A percentile compares a stretch with the other conserved stretches of the same genome.
Evolutionary conservation across 495 filamentous ascomycete species (phyloP).

Genomic region (Neurospora sp.): DNA sequence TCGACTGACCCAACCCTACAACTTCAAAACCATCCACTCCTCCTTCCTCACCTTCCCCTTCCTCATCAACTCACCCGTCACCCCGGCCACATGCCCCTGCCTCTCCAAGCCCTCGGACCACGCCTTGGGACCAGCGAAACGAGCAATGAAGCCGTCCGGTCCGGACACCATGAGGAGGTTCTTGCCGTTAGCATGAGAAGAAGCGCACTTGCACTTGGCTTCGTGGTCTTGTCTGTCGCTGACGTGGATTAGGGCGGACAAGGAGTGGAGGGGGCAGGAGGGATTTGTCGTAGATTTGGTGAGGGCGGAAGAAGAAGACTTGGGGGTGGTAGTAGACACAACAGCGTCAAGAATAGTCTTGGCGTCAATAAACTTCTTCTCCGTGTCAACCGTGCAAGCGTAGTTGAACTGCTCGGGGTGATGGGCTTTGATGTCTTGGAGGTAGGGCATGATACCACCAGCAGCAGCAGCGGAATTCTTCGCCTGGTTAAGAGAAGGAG

Average conservation of each 20-base stretch:
- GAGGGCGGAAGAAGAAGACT: background rate
- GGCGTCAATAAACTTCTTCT: constrained; percentile 47
- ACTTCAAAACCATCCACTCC: constrained; percentile 42
- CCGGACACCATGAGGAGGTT: constrained; percentile 74
- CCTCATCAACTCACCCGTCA: constrained; percentile 24
- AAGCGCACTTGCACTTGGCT: background rate
- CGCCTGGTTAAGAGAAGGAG: background rate
- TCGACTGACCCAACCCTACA: constrained; percentile 18
- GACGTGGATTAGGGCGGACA: background rate
- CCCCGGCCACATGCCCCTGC: constrained; percentile 47
- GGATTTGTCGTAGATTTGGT: background rate
- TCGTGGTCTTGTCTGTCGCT: background rate
- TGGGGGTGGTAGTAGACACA: constrained; percentile 2
- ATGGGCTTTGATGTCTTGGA: constrained; percentile 47
- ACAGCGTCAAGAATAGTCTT: constrained; percentile 1
- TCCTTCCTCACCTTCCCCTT: constrained; percentile 23
- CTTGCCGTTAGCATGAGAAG: constrained; percentile 15
- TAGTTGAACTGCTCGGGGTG: constrained; percentile 48
- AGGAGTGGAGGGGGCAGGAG: constrained; percentile 19
- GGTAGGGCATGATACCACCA: constrained; percentile 42
- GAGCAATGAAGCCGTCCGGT: constrained; percentile 77
- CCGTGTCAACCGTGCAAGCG: constrained; percentile 72
- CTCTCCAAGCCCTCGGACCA: constrained; percentile 61
- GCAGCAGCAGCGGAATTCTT: background rate
- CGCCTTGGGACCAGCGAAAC: constrained; percentile 66